Evolutionary conservation across 2,329 filamentous ascomycete species (phyloP).

Genomic region (Verticillium nonalfalfae): DNA sequence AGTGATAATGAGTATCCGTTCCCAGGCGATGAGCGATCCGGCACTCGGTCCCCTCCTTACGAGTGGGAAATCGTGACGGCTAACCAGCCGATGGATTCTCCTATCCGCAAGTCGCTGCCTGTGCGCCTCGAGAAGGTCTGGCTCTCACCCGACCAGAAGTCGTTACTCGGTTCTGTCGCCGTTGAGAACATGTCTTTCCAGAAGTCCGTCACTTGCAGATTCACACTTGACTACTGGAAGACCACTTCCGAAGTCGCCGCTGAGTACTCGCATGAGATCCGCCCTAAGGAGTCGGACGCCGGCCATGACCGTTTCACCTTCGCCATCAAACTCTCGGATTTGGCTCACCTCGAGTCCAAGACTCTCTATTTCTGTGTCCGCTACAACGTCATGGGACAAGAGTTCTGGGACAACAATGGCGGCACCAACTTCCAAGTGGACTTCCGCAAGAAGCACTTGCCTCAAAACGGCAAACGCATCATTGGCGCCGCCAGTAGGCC

Average conservation of each 20-base stretch:
- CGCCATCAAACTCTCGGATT: slow-evolving; percentile 85
- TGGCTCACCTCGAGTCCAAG: slow-evolving; percentile 86
- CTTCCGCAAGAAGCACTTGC: slow-evolving; percentile 73
- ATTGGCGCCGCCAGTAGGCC: slow-evolving; percentile 43
- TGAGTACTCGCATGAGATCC: slow-evolving; percentile 76
- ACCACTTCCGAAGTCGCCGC: slow-evolving; percentile 90
- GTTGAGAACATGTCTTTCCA: slow-evolving; percentile 87
- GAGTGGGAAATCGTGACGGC: slow-evolving; percentile 84
- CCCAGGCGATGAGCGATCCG: slow-evolving; percentile 39
- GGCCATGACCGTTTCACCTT: slow-evolving; percentile 86
- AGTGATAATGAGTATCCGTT: slow-evolving; percentile 90
- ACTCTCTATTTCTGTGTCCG: slow-evolving; percentile 88
- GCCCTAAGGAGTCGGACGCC: slow-evolving; percentile 23
- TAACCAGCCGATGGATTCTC: slow-evolving; percentile 55
- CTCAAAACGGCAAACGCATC: slow-evolving; percentile 51
- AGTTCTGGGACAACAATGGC: slow-evolving; percentile 94
- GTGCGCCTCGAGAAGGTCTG: slow-evolving; percentile 83
- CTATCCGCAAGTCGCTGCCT: slow-evolving; percentile 56
- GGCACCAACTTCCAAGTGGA: slow-evolving; percentile 88
- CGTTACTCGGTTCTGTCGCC: slow-evolving; percentile 72
- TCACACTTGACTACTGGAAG: slow-evolving; percentile 98
- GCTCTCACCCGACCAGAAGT: slow-evolving; percentile 83
- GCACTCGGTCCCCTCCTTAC: slow-evolving; percentile 42
- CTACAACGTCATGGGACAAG: slow-evolving; percentile 76
- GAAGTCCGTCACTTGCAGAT: slow-evolving; percentile 84